Evolutionary conservation across 352 stramenopile genomes (phyloP).

Genomic region (Pythium apleroticum): DNA sequence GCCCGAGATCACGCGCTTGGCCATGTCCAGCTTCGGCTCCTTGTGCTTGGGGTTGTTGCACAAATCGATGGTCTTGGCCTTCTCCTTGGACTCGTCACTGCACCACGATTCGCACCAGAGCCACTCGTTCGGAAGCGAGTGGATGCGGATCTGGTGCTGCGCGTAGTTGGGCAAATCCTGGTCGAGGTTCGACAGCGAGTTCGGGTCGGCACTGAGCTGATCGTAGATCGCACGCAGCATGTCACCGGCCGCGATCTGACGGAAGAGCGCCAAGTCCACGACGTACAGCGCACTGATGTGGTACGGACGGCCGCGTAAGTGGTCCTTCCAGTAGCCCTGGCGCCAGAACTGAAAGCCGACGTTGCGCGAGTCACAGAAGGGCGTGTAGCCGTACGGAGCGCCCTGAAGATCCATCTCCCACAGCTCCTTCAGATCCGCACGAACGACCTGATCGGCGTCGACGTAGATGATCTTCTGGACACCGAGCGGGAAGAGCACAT

Average conservation of each 20-base stretch:
- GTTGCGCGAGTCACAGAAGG: slow-evolving; percentile 97
- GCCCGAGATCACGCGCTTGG: slow-evolving; percentile 97
- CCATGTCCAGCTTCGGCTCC: slow-evolving; percentile 99
- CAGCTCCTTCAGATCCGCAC: slow-evolving; percentile 97
- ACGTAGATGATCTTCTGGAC: slow-evolving; percentile 99
- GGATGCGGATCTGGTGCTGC: slow-evolving; percentile 95
- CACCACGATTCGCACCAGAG: slow-evolving; percentile 99
- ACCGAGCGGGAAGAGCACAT: slow-evolving; percentile 98
- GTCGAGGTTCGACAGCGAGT: slow-evolving; percentile 98
- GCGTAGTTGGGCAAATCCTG: slow-evolving; percentile 99
- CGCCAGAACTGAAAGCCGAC: slow-evolving; percentile 99
- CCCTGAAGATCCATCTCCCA: slow-evolving; percentile 98
- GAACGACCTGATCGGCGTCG: slow-evolving; percentile 98
- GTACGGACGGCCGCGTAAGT: slow-evolving; percentile 97
- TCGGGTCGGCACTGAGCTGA: slow-evolving; percentile 96
- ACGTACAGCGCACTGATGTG: slow-evolving; percentile 99
- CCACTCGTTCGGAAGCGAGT: slow-evolving; percentile 98
- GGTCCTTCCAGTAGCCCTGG: slow-evolving; percentile 97
- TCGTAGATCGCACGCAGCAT: slow-evolving; percentile 96
- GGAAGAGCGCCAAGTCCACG: slow-evolving; percentile 97
- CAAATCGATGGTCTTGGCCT: slow-evolving; percentile 99
- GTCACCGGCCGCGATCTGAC: slow-evolving; percentile 94
- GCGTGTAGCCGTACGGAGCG: slow-evolving; percentile 97
- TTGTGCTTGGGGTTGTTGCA: slow-evolving; percentile 99
- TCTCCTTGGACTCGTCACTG: slow-evolving; percentile 96